Conservation (phyloP, 129 eudicot species). For the Artemisia annua region DNA sequence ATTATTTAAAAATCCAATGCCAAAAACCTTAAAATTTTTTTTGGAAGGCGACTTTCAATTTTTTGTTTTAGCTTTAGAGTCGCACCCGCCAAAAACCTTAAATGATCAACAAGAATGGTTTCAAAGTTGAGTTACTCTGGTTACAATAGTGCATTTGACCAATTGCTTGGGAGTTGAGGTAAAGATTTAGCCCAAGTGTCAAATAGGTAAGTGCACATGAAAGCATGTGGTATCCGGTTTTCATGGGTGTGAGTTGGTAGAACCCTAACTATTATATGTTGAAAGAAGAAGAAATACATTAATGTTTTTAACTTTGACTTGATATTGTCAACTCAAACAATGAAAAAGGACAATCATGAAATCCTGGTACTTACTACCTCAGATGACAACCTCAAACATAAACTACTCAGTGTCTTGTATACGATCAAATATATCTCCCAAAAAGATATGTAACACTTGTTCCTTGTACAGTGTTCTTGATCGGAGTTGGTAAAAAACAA, state of each 20-base stretch:
- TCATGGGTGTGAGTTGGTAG: constrained; percentile 44
- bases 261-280: constrained; percentile 19
- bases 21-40: background rate
- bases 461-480: constrained; percentile 38
- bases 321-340: constrained; percentile 40
- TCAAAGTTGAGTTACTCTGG: constrained; percentile 15
- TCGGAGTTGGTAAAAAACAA: constrained; percentile 38
- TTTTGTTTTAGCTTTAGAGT: too few species aligned
- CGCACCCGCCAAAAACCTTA: background rate
- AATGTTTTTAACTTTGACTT: constrained; percentile 31
- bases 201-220: constrained; percentile 39
- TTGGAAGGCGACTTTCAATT: too few species aligned
- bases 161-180: constrained; percentile 4
- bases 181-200: constrained; percentile 24
- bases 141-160: constrained; percentile 9
- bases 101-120: background rate
- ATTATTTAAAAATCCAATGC: background rate
- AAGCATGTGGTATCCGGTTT: constrained; percentile 41
- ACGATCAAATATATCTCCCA: constrained; percentile 31
- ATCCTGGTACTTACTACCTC: constrained; percentile 36
- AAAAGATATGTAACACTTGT: constrained; percentile 38
- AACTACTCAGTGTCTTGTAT: constrained; percentile 27
- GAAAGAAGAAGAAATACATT: constrained; percentile 9
- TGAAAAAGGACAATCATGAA: constrained; percentile 21
- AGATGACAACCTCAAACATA: constrained; percentile 45